Percentiles rank a stretch among this genome's conserved stretches.
Conservation (phyloP, 352 stramenopile genomes). For the Elongisporangium senticosum region DNA sequence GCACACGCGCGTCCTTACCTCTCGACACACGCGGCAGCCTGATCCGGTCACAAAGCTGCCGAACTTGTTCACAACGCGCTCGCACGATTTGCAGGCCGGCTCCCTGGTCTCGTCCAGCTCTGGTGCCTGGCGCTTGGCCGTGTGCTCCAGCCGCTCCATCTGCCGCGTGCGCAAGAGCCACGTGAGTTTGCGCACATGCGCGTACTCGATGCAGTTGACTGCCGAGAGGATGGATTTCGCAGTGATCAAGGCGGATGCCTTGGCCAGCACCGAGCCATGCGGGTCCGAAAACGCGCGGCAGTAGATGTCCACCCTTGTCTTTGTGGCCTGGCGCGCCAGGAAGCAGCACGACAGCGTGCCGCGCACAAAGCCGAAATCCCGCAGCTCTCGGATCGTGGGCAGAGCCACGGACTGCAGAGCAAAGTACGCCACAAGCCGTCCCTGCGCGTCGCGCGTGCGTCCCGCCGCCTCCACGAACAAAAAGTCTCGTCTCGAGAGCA, state of each 20-base stretch:
- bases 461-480: constrained; percentile 43
- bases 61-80: constrained; percentile 4
- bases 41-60: constrained; percentile 5
- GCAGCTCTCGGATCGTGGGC: constrained; percentile 27
- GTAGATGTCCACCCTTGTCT: constrained; percentile 32
- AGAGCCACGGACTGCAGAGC: constrained; percentile 49
- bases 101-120: not conserved
- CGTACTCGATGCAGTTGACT: constrained; percentile 36
- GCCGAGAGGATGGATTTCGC: constrained; percentile 37
- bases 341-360: constrained; percentile 45
- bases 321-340: constrained; percentile 28
- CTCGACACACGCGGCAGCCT: not conserved
- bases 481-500: constrained; percentile 31
- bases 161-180: constrained; percentile 26
- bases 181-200: constrained; percentile 52
- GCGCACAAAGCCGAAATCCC: constrained; percentile 34
- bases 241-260: constrained; percentile 29
- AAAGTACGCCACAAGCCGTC: constrained; percentile 35
- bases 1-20: not conserved
- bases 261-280: constrained; percentile 33
- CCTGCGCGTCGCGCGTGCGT: constrained; percentile 22
- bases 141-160: constrained; percentile 24
- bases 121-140: not conserved
- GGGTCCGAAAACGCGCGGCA: constrained; percentile 45
- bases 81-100: constrained; percentile 1